These are phyloP conservation scores for Aspergillus calidoustus DNA, from an alignment of 2,329 filamentous ascomycete genomes.

Conservation along the genomic window DNA sequence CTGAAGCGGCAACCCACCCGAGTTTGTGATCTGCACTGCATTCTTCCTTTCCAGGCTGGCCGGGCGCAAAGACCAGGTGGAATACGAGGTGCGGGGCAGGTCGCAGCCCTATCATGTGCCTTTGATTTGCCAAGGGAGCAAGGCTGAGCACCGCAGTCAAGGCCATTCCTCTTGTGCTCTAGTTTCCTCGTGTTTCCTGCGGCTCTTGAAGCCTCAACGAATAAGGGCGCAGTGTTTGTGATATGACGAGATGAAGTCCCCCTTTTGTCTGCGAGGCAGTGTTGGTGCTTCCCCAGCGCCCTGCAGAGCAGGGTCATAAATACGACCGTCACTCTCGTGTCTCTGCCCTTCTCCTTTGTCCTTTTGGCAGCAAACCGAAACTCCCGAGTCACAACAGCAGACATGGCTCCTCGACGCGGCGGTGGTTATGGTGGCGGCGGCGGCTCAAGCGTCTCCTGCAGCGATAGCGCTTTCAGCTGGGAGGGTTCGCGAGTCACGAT, in stretches of 20 bases:
- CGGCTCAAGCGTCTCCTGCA: neutral
- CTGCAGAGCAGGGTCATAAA: neutral
- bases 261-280: neutral
- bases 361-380: neutral
- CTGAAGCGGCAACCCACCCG: neutral
- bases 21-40: neutral
- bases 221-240: neutral
- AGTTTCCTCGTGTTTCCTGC: neutral
- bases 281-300: neutral
- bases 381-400: neutral
- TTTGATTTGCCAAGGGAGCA: neutral
- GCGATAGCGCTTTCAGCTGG: neutral
- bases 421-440: neutral
- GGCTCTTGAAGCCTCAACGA: neutral
- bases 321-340: no score
- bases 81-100: neutral
- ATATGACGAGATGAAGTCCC: neutral
- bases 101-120: neutral
- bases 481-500: neutral
- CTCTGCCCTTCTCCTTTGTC: neutral
- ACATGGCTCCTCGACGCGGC: conserved; percentile 11
- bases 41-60: neutral
- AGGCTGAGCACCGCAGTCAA: neutral
- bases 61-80: neutral
- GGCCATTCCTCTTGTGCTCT: neutral